Evolutionary conservation across 1,284 basidiomycete genomes (phyloP), one percentile per base, ranked within the genome.

Genomic region (Sporisorium exsertum): DNA sequence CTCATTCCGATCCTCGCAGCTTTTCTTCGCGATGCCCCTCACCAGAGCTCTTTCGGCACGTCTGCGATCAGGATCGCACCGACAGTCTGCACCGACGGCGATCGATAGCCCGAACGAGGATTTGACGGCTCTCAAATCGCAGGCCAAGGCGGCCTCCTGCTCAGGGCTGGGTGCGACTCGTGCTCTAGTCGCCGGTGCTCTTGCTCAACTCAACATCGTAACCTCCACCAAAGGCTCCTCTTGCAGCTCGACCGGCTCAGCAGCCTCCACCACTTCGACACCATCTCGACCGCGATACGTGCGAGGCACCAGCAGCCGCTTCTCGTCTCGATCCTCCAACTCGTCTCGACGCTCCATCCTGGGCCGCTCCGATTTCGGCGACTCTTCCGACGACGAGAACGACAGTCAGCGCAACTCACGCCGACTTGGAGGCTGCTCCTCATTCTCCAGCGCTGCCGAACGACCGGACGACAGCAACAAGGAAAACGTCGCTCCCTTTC

Each of bases 401-500:
- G 61, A 64, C 29, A 50, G 45, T 9, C 37, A 54, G 8, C 7
- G 50, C 42, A 37, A 32, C 29, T 32, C 59, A 20, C 62, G 65
- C 24, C 64, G 80, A 26, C 40, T 77, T 16, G 77, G 81, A 15
- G 81, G 81, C 7, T 83, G 81, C 64, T 67, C 52, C 8, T 63
- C 57, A 0, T 50, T 64, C 2, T 37, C 61, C 3, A 47, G 57
- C 7, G 40, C 45, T 9, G 40, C 53, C 4, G 69, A 66, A 40
- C 64, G 55, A 29, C 59, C 63, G 9, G 82, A 85, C 58, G 83
- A 85, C 57, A 77, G 67, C 74, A 82, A 85, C 75, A 85, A 85
- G 66, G 83, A 85, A 43, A 85, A 85, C 51, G 72, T 85, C 13
- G 81, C 83, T 15, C 83, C 83, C 18, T 66, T 83, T 55, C 78